A percentile compares a stretch with the other conserved stretches of the same genome.
Evolutionary conservation across 31 red algal species (phyloP).

Genomic region (Odonthalia washingtoniensis): DNA sequence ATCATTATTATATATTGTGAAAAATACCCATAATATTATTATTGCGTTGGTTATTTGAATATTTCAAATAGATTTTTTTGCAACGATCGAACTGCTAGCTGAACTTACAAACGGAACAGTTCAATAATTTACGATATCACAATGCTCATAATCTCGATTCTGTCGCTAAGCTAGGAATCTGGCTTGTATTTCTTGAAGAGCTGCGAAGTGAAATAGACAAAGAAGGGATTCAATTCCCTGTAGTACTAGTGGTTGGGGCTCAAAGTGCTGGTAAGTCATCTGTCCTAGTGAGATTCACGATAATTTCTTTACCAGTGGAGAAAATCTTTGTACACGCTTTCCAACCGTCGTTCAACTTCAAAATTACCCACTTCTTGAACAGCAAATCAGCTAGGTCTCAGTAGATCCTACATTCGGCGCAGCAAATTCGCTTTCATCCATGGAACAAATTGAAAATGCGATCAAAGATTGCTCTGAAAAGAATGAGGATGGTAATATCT

Average conservation of each 20-base stretch:
- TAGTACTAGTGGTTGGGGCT: slow-evolving; percentile 48
- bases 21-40: too few species aligned
- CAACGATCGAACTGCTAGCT: too few species aligned
- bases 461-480: slow-evolving; percentile 16
- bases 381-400: slow-evolving; percentile 7
- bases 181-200: slow-evolving; percentile 40
- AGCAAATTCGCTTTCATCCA: neutral
- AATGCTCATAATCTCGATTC: slow-evolving; percentile 8
- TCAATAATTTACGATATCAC: too few species aligned
- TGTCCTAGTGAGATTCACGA: slow-evolving; percentile 50
- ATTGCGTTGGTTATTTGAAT: too few species aligned
- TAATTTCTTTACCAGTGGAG: slow-evolving; percentile 52
- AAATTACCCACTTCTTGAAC: neutral
- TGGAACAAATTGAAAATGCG: slow-evolving; percentile 38
- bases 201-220: slow-evolving; percentile 7
- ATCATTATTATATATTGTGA: too few species aligned
- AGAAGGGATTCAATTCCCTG: slow-evolving; percentile 61
- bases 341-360: slow-evolving; percentile 55
- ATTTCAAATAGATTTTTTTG: too few species aligned
- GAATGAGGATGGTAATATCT: neutral
- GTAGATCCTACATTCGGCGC: slow-evolving; percentile 10
- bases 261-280: slow-evolving; percentile 61
- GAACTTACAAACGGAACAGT: too few species aligned
- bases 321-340: slow-evolving; percentile 48
- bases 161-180: slow-evolving; percentile 16